Evolutionary conservation across 768 basidiomycete genomes (phyloP).

Genomic region (Fomitopsis serialis): DNA sequence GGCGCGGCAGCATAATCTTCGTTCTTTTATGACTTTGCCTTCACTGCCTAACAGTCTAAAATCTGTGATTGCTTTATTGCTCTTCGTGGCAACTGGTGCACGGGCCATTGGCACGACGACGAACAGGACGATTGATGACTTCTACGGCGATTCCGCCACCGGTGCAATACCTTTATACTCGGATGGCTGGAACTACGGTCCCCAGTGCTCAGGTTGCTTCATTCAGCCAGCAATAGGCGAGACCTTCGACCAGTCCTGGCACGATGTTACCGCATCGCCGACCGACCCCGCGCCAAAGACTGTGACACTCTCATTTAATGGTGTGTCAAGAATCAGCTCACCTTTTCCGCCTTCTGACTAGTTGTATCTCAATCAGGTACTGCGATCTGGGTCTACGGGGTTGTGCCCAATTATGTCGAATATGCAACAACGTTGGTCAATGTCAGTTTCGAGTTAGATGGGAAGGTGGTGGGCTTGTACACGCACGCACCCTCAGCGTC

Average conservation of each 20-base stretch:
- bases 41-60: background rate
- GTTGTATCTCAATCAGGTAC: slow-evolving; percentile 3
- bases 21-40: background rate
- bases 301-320: slow-evolving; percentile 6
- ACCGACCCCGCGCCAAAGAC: background rate
- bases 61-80: background rate
- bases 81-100: background rate
- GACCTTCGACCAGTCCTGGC: slow-evolving; percentile 8
- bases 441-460: slow-evolving; percentile 11
- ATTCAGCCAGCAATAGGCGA: background rate
- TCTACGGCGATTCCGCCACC: slow-evolving; percentile 9
- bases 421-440: slow-evolving; percentile 8
- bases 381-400: slow-evolving; percentile 8
- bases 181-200: slow-evolving; percentile 7
- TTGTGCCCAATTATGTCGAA: slow-evolving; percentile 2
- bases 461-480: background rate
- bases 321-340: background rate
- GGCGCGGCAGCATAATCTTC: too few species aligned
- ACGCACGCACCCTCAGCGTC: background rate
- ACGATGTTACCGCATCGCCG: slow-evolving; percentile 7
- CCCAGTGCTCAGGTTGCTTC: slow-evolving; percentile 4
- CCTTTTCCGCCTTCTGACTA: background rate
- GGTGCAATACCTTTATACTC: slow-evolving; percentile 5
- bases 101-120: too few species aligned
- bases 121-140: slow-evolving; percentile 15